Evolutionary conservation across 805 yeast genomes (phyloP).

Genomic region (Wickerhamomyces bovis): DNA sequence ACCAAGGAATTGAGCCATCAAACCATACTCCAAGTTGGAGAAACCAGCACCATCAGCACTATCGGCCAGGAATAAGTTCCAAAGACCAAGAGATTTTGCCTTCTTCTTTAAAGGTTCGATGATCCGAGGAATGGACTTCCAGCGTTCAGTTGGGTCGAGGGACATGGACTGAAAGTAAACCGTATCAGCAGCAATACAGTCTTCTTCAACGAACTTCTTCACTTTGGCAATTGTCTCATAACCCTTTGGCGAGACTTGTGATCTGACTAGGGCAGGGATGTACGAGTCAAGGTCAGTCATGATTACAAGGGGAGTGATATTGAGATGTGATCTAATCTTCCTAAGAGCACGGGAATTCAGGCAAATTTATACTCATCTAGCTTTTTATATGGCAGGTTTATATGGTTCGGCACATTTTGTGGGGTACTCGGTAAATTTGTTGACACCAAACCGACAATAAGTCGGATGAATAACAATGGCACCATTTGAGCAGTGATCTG

Average conservation of each 20-base stretch:
- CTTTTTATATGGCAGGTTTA: too few species aligned
- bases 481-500: too few species aligned
- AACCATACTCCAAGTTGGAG: constrained; percentile 56
- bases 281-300: constrained; percentile 16
- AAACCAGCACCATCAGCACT: constrained; percentile 48
- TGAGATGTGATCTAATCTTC: too few species aligned
- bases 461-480: too few species aligned
- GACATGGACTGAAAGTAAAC: constrained; percentile 36
- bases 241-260: constrained; percentile 29
- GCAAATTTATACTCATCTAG: neutral
- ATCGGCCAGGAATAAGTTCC: constrained; percentile 50
- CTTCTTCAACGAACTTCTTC: constrained; percentile 48
- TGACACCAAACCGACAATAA: too few species aligned
- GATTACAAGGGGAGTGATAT: neutral
- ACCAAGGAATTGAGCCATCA: constrained; percentile 61
- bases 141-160: constrained; percentile 35
- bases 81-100: constrained; percentile 47
- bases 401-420: neutral
- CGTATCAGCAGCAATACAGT: constrained; percentile 52
- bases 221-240: constrained; percentile 29
- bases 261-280: constrained; percentile 32
- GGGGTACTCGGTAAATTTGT: neutral
- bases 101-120: constrained; percentile 46
- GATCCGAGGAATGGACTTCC: constrained; percentile 42
- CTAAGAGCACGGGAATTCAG: too few species aligned